phyloP scores from a whole-genome alignment of 352 stramenopile genomes.

The Hyaloperonospora brassicae region DNA sequence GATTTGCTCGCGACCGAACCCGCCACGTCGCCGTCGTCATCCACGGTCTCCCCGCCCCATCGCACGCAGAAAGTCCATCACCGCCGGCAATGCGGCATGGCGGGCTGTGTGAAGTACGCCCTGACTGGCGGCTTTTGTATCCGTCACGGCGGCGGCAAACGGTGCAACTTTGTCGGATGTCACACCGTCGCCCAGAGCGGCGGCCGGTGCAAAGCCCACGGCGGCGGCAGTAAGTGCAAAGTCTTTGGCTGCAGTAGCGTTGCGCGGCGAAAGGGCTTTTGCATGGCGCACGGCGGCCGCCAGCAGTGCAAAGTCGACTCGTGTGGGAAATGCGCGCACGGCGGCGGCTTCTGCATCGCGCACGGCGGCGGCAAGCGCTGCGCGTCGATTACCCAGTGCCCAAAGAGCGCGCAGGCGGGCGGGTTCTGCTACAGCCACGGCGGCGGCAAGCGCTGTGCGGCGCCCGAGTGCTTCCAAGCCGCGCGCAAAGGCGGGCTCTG shows the following conservation, averaged over 20 bases:
- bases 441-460: conserved; percentile 62
- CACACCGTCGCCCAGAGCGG: conserved; percentile 70
- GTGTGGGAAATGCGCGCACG: conserved; percentile 68
- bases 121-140: conserved; percentile 67
- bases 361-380: conserved; percentile 65
- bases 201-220: conserved; percentile 75
- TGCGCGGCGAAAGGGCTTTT: conserved; percentile 62
- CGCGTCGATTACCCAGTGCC: conserved; percentile 31
- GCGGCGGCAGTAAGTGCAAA: conserved; percentile 77
- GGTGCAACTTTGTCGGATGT: conserved; percentile 48
- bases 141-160: conserved; percentile 67
- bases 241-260: conserved; percentile 43
- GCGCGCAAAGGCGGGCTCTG: conserved; percentile 71
- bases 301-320: conserved; percentile 67
- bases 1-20: conserved; percentile 43
- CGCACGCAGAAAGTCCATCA: conserved; percentile 29
- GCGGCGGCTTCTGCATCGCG: conserved; percentile 69
- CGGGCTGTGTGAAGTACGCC: conserved; percentile 55
- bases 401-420: conserved; percentile 65
- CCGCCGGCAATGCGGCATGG: conserved; percentile 52
- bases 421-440: conserved; percentile 78
- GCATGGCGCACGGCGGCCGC: conserved; percentile 61
- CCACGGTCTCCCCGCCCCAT: conserved; percentile 2
- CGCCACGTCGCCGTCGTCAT: not conserved
- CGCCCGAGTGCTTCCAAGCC: conserved; percentile 67